A percentile compares a stretch with the other conserved stretches of the same genome.
phyloP scores from a whole-genome alignment of 768 basidiomycete genomes.

The Podaxis sp. region DNA sequence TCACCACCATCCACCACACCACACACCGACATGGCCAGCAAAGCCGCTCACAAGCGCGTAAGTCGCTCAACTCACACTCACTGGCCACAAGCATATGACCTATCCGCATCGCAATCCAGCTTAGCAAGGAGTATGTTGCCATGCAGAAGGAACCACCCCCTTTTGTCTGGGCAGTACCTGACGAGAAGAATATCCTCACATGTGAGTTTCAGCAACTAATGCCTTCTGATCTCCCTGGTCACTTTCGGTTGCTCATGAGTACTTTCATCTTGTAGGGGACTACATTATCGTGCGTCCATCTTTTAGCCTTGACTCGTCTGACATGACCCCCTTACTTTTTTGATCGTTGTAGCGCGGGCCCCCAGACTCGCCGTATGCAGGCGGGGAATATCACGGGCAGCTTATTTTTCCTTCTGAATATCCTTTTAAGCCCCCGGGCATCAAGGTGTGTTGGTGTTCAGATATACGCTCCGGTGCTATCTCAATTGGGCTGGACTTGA shows the following conservation, averaged over 20 bases:
- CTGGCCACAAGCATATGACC: neutral
- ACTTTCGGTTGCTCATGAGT: conserved; percentile 2
- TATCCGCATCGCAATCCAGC: conserved; percentile 31
- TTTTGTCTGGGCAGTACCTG: conserved; percentile 92
- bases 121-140: conserved; percentile 81
- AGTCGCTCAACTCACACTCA: conserved; percentile 12
- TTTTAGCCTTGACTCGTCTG: conserved; percentile 11
- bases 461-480: conserved; percentile 3
- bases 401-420: conserved; percentile 93
- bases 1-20: conserved; percentile 19
- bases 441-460: conserved; percentile 59
- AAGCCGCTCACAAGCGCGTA: conserved; percentile 85
- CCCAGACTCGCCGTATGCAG: conserved; percentile 84
- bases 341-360: conserved; percentile 70
- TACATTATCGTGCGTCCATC: conserved; percentile 73
- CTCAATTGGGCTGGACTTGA: neutral
- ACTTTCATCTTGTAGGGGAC: conserved; percentile 60
- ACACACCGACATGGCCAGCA: conserved; percentile 60
- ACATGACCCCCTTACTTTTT: neutral
- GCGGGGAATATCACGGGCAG: conserved; percentile 92
- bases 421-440: conserved; percentile 94
- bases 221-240: neutral
- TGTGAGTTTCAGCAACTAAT: conserved; percentile 50
- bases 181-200: conserved; percentile 95
- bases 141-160: conserved; percentile 96